These are phyloP conservation scores for Zygotorulaspora chibaensis DNA, from an alignment of 805 yeast species.

Conservation along the genomic window DNA sequence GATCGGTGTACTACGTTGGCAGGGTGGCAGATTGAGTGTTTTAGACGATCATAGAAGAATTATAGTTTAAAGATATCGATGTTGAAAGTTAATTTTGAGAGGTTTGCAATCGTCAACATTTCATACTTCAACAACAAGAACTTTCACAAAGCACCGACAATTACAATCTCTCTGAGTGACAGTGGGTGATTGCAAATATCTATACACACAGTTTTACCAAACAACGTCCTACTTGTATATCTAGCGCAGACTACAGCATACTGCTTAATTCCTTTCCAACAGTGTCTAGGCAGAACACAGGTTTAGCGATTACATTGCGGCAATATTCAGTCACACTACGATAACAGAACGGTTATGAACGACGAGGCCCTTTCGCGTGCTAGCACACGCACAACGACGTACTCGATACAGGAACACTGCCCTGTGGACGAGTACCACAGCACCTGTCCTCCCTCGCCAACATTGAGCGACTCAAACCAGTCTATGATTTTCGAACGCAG, in stretches of 20 bases:
- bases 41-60: not conserved
- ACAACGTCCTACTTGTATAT: no score
- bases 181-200: no score
- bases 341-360: not conserved
- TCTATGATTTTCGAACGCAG: slow-evolving; percentile 62
- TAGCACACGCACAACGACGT: slow-evolving; percentile 11
- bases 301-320: not conserved
- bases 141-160: no score
- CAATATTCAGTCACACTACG: not conserved
- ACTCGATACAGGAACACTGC: slow-evolving; percentile 1
- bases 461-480: slow-evolving; percentile 12
- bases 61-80: not conserved
- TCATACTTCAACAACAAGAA: no score
- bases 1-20: no score
- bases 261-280: not conserved
- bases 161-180: no score
- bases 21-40: not conserved
- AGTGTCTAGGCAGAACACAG: not conserved
- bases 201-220: no score
- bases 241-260: no score
- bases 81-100: not conserved
- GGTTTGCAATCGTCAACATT: no score
- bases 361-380: slow-evolving; percentile 4
- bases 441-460: slow-evolving; percentile 16
- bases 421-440: slow-evolving; percentile 1